Evolutionary conservation across 768 basidiomycete species (phyloP), one percentile per base, ranked within the genome.

Genomic region (Tricholoma hemisulphureum): DNA sequence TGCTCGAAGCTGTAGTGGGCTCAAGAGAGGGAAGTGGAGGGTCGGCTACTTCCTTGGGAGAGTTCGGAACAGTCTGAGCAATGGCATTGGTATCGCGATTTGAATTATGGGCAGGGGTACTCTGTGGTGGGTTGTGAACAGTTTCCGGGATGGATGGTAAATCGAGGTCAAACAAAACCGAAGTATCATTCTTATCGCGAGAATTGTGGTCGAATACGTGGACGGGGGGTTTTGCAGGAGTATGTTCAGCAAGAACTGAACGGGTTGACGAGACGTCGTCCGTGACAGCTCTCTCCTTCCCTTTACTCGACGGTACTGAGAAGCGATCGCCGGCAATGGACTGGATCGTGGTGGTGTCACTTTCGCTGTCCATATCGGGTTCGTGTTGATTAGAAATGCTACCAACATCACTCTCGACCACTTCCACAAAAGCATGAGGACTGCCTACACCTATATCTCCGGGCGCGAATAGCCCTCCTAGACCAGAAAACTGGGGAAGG

Each of bases 341-440:
- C 28, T 66, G 64, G 21, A 59, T n/a, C n/a, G n/a, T 52, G 9
- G 75, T 75, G 16, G 74, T 76, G n/a, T 57, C 73, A 20, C 71
- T 72, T 10, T 67, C 66, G 18, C 66, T 66, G 32, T 64, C 63
- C 10, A 69, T 65, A 3, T 55, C 66, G n/a, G 62, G 65, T 26
- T 68, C 64, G 28, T 63, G 59, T n/a, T 57, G 56, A 31, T 65
- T 61, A 49, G 66, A 61, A 13, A 62, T 63, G 28, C 76, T 72
- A 24, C 61, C 63, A 31, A 67, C 65, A 49, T 75, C 76, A 50
- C 73, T 78, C 24, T 69, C 71, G 28, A 89, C 66, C 32, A 78
- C 75, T 69, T 88, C 86, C 11, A 88, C 83, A 65, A 82, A 88
- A 2, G 84, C 87, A 71, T 88, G 87, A 3, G 84, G 80, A 51